phyloP scores from a whole-genome alignment of 768 basidiomycete species.

The Phaffia australis region DNA sequence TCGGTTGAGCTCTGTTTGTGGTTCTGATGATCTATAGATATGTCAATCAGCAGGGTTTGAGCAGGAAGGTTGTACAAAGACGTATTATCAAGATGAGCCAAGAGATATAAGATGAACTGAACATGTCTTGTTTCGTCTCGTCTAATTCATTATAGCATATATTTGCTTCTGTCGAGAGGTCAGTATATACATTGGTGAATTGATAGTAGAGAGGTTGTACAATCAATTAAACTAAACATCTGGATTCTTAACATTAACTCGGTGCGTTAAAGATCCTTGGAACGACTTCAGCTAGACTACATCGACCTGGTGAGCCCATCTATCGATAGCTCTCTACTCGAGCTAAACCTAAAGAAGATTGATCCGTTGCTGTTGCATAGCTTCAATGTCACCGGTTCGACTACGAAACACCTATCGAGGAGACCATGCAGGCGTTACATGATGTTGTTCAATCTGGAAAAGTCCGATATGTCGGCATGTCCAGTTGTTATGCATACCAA shows the following conservation, averaged over 20 bases:
- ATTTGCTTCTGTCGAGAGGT: conserved; percentile 12
- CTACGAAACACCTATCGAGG: conserved; percentile 18
- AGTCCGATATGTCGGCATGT: conserved; percentile 25
- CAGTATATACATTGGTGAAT: no score
- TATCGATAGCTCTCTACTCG: no score
- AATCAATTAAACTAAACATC: no score
- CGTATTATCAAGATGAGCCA: no score
- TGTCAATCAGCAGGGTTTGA: conserved; percentile 13
- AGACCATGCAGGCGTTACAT: conserved; percentile 25
- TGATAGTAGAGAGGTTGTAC: no score
- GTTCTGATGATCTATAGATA: neutral
- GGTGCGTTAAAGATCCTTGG: neutral
- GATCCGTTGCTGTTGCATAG: neutral
- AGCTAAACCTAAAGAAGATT: neutral
- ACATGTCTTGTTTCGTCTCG: no score
- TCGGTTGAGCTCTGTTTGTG: no score
- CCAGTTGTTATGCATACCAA: conserved; percentile 1
- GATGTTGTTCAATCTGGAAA: conserved; percentile 22
- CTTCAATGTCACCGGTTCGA: conserved; percentile 25
- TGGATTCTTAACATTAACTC: no score
- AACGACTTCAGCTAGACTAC: conserved; percentile 12
- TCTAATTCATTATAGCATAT: conserved; percentile 3
- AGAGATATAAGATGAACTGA: no score
- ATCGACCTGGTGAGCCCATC: conserved; percentile 3
- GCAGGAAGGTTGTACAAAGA: neutral